Evolutionary conservation across 208 protist species (phyloP), one percentile per base, ranked within the genome.

Genomic region (Leishmania turanica): DNA sequence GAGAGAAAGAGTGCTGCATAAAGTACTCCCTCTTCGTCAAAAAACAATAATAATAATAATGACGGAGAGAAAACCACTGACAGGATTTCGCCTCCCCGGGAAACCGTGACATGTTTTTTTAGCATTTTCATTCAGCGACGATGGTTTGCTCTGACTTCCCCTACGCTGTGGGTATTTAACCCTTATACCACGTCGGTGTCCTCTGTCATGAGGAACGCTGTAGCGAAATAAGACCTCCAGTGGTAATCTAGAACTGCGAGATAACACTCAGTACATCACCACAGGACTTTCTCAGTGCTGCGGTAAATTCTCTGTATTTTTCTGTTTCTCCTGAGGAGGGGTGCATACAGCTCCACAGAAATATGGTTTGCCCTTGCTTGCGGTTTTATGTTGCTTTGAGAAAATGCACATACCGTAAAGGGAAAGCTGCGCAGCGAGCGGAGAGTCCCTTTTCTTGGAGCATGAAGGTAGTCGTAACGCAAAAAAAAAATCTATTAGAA

Each of bases 391-490:
- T 11, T 56, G 45, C n/a, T 75, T 54, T n/a, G 49, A 24, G 3
- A 8, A 1, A 27, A 74, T 54, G 15, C n/a, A 75, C 15, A 24
- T 60, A 75, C 17, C 15, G 8, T 45, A 60, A 75, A 60, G 2
- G 31, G 3, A 24, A 19, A 27, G 71, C 51, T 31, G 37, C 49
- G 9, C n/a, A 13, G 49, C 40, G 71, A 45, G n/a, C 2, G 24
- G 49, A 11, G 31, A 74, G 27, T 45, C 31, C 45, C 40, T 56
- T 56, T 74, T 17, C 8, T 73, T 37, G 66, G 49, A 79, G 74
- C 77, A 78, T 68, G 60, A 82, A 69, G 53, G 76, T 68, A 45
- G 80, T 78, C 54, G 17, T 71, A 75, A 79, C 37, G 49, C 45
- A 45, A 31, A 77, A 81, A 81, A 31, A 21, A 77, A 58, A 86